These are phyloP conservation scores for Eimeria brunetti DNA, from an alignment of 169 alveolate genomes.

Conservation along the genomic window DNA sequence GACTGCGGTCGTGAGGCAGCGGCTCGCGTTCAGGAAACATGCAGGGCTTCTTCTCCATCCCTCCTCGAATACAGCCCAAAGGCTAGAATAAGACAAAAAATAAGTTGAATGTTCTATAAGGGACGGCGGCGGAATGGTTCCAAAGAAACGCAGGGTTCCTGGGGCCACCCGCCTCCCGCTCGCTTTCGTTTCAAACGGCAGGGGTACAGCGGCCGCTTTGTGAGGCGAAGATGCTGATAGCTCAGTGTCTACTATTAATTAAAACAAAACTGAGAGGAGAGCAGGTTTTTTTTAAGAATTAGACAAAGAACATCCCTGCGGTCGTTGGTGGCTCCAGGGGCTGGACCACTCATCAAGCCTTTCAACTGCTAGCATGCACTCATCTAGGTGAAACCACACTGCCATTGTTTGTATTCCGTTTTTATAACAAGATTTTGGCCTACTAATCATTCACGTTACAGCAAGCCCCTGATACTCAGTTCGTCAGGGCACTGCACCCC, in stretches of 20 bases:
- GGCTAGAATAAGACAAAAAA: not conserved
- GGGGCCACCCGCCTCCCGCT: not conserved
- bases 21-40: not conserved
- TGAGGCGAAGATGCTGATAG: not conserved
- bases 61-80: not conserved
- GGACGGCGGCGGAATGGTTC: not conserved
- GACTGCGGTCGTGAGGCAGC: not conserved
- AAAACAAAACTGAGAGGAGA: not conserved
- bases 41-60: slow-evolving; percentile 13
- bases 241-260: slow-evolving; percentile 8
- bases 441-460: not conserved
- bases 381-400: not conserved
- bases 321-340: not conserved
- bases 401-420: not conserved
- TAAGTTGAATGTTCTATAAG: not conserved
- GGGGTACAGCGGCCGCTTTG: not conserved
- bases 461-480: not conserved
- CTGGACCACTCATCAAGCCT: slow-evolving; percentile 39
- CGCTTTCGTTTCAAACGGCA: not conserved
- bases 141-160: not conserved
- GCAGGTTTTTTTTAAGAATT: not conserved
- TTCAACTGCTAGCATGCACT: not conserved
- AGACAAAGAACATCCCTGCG: not conserved
- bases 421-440: not conserved
- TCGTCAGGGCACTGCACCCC: not conserved